Evolutionary conservation across 805 yeast species (phyloP), one percentile per base, ranked within the genome.

Genomic region (Lachancea mirantina): DNA sequence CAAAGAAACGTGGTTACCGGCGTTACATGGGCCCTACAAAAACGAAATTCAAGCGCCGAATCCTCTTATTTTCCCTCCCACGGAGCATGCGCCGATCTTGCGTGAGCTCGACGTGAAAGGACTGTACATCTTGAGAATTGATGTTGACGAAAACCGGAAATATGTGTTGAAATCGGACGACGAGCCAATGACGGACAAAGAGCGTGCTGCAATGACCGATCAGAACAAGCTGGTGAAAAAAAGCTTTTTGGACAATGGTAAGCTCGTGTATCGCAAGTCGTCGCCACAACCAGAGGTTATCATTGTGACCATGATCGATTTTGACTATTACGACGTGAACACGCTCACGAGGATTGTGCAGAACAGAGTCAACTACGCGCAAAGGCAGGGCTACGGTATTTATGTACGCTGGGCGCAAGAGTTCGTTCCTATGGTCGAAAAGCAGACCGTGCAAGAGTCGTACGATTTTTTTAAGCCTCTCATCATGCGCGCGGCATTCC

Each of bases 281-380:
- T 49, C 52, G 13, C 41, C 45, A 19, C 17, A 51, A 14, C 92
- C 92, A 6, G 79, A 78, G 34, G 66, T 81, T 15, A 76, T 88
- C 14, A 53, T 88, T 23, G 96, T 88, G 10, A 74, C 94, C 0
- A 78, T 82, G 2, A 62, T 88, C 18, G 94, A 87, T 61, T 82
- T 74, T 47, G 83, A 80, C 32, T 72, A 68, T 35, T 75, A 74
- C 47, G 73, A 76, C 19, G 51, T 70, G 23, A 69, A 70, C 14
- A 74, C 78, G 20, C 64, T 85, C 27, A 74, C 78, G 11, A 72
- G 72, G 34, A 66, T 88, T 35, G 80, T 85, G 13, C 94, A 85
- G 55, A 87, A 87, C 56, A 72, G 96, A 50, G 80, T 83, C 18
- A 88, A 85, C 55, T 89, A 88, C 53, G 95, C 95, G 5, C 83